These are phyloP conservation scores for Suillus bovinus DNA, from an alignment of 768 basidiomycete genomes.

Conservation along the genomic window DNA sequence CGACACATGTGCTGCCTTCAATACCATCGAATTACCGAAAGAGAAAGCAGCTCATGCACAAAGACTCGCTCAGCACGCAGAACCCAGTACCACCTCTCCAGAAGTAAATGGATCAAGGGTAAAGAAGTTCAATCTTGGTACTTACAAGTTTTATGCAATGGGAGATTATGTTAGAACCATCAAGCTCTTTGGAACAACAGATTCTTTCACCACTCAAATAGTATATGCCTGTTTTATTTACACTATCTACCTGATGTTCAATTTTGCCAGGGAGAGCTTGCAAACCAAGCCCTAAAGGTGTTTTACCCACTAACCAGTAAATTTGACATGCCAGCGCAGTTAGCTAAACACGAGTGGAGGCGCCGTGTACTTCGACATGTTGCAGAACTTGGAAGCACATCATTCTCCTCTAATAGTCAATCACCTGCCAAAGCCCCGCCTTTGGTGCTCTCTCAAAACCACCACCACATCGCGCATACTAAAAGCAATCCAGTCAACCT, in stretches of 20 bases:
- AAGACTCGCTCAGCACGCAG: conserved; percentile 6
- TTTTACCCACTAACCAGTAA: neutral
- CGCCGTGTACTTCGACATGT: neutral
- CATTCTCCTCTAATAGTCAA: neutral
- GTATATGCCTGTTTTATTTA: no score
- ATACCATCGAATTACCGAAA: conserved; percentile 29
- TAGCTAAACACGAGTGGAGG: neutral
- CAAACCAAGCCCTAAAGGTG: neutral
- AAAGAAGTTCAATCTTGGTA: no score
- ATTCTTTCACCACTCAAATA: no score
- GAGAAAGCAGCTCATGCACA: conserved; percentile 30
- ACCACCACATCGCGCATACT: neutral
- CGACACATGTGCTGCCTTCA: conserved; percentile 21
- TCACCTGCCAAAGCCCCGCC: neutral
- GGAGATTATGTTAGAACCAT: no score
- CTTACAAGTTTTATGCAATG: no score
- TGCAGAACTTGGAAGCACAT: neutral
- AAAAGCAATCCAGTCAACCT: neutral
- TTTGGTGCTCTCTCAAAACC: no score
- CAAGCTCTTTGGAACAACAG: no score
- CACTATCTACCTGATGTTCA: no score
- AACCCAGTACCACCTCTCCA: conserved; percentile 27
- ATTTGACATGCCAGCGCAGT: neutral
- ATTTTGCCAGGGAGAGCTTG: neutral
- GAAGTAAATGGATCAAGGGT: no score